phyloP scores from a whole-genome alignment of 371 early-diverging fungal species.

The Apophysomyces elegans region DNA sequence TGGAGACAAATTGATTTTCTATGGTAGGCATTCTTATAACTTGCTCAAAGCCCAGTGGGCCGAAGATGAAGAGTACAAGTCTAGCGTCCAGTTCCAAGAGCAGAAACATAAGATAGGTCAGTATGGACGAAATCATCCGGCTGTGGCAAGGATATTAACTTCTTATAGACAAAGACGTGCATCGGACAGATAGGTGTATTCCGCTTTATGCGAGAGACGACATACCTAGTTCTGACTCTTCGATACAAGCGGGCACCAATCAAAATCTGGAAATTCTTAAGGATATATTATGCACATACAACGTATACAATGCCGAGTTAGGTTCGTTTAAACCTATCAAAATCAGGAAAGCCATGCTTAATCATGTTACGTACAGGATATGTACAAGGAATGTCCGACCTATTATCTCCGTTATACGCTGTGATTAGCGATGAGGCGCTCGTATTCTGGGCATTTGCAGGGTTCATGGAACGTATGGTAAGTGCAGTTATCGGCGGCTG shows the following conservation, averaged over 20 bases:
- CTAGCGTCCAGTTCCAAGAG: slow-evolving; percentile 68
- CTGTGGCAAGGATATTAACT: slow-evolving; percentile 7
- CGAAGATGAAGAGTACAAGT: slow-evolving; percentile 53
- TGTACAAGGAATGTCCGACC: slow-evolving; percentile 98
- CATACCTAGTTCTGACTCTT: slow-evolving; percentile 63
- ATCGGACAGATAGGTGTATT: slow-evolving; percentile 88
- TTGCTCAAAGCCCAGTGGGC: slow-evolving; percentile 75
- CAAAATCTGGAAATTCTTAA: slow-evolving; percentile 78
- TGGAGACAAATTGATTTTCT: no score
- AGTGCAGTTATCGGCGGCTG: slow-evolving; percentile 2
- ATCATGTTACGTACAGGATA: slow-evolving; percentile 61
- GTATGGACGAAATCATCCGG: not conserved
- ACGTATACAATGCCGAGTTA: slow-evolving; percentile 56
- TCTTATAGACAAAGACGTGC: slow-evolving; percentile 86
- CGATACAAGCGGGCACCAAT: slow-evolving; percentile 57
- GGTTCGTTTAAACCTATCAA: slow-evolving; percentile 14
- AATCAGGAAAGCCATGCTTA: not conserved
- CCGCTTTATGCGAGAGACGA: slow-evolving; percentile 75
- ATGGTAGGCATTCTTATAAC: not conserved
- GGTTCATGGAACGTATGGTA: slow-evolving; percentile 88
- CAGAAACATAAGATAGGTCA: slow-evolving; percentile 83
- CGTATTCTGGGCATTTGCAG: slow-evolving; percentile 89
- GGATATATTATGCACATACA: slow-evolving; percentile 86
- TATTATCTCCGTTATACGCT: slow-evolving; percentile 85
- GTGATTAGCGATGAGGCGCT: slow-evolving; percentile 84